A percentile compares a stretch with the other conserved stretches of the same genome.
phyloP scores from a whole-genome alignment of 176 grass and related monocot species.

The Tuctoria greenei region DNA sequence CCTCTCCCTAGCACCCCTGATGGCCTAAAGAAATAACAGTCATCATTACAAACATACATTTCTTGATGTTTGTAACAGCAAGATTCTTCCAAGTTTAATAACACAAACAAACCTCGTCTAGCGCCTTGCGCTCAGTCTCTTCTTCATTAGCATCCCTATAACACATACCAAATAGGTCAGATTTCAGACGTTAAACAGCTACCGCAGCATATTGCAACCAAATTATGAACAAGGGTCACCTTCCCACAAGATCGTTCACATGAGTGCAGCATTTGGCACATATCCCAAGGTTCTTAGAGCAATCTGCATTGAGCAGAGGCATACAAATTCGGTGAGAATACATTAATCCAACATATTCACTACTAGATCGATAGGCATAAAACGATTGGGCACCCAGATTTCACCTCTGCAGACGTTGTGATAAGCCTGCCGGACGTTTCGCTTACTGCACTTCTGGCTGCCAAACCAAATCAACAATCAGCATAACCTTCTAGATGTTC shows the following conservation, averaged over 20 bases:
- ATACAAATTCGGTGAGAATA: background rate
- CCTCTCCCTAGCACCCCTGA: conserved; percentile 83
- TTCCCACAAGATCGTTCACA: conserved; percentile 64
- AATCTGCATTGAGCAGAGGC: conserved; percentile 45
- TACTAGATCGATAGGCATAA: background rate
- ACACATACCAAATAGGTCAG: background rate
- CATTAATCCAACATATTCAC: background rate
- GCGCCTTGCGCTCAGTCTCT: conserved; percentile 47
- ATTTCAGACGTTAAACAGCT: background rate
- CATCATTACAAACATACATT: conserved; percentile 27
- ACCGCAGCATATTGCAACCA: background rate
- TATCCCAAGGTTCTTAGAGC: conserved; percentile 74
- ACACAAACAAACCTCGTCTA: conserved; percentile 56
- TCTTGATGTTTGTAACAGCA: background rate
- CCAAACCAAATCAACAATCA: conserved; percentile 29
- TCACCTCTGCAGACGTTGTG: conserved; percentile 82
- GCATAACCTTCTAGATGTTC: background rate
- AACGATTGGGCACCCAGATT: background rate
- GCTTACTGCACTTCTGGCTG: conserved; percentile 86
- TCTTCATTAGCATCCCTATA: conserved; percentile 46
- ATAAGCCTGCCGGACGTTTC: conserved; percentile 76
- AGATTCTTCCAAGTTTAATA: background rate
- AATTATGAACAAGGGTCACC: conserved; percentile 42
- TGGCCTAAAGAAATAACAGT: conserved; percentile 50
- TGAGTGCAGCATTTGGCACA: conserved; percentile 75